Base-by-base conservation (phyloP, 805 yeast genomes). In the Tetrapisispora fleetii region DNA sequence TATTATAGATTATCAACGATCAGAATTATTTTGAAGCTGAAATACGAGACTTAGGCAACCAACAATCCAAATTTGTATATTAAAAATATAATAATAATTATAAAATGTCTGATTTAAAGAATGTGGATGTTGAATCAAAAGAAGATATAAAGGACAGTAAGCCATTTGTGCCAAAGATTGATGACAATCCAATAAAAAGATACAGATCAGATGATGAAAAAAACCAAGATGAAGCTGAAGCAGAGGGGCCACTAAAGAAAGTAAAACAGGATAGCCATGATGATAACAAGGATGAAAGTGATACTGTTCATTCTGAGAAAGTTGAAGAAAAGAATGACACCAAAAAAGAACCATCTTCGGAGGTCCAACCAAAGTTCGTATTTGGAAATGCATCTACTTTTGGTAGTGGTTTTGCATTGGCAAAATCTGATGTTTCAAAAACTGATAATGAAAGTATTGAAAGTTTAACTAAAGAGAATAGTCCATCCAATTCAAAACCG, bases 371-470 rank as follows among this genome's bases (percentile, higher is more conserved):
- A 21, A 73, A 71, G 53, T 77, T 75, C 60, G 79, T 77, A 1
- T 80, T 80, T 67, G 85, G 84, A 10, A 66, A 79, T 1, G 59
- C 74, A 2, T 71, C 81, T 0, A 57, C 71, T 22, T 78, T 79
- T 58, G 80, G 81, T 11, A 46, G 63, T 14, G 68, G 70, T 1
- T 60, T 68, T 42, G 62, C 58, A 2, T 48, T 60, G 17, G 55
- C 64, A 1, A 51, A 55, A 40, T 43, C 43, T 10, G 37, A 37
- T 18, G 16, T 33, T n/a, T 40, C 43, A 11, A 40, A 46, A 17
- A 48, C 43, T 8, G 47, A 43, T 40, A 37, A 27, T 39, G 17
- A 48, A 17, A 46, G 50, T 3, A 33, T 27, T 2, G 11, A 19
- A 11, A 19, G 36, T 14, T 17, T 58, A 7, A 54, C 33, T 14